Evolutionary conservation across 2,329 filamentous ascomycete species (phyloP), one percentile per base, ranked within the genome.

Genomic region (Cyphellophora europaea): DNA sequence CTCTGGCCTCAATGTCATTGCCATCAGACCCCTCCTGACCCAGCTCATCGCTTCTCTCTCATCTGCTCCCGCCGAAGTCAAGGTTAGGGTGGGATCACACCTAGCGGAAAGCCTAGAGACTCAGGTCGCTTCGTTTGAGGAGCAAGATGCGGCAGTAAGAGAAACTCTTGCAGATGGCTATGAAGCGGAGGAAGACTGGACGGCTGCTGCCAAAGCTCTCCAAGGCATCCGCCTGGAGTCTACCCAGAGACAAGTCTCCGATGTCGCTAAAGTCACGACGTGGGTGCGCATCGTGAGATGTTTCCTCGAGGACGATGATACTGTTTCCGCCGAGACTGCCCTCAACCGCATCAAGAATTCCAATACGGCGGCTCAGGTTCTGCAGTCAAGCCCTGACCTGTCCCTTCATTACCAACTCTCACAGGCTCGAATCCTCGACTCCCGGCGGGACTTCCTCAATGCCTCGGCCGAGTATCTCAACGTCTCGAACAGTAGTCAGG

Each of bases 311-410:
- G 85, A 88, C 31, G 89, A 94, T 56, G 88, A 96, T 62, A 82
- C 85, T 6, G 86, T 81, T 1, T 72, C 74, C 21, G 91, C 91
- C 27, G 86, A 93, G 56, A 75, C 73, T 27, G 93, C 88, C 56
- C 72, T 98, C 51, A 95, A 95, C 69, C 88, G 89, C 59, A 82
- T 93, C 59, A 96, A 95, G 64, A 89, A 91, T 54, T 71, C 95
- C 47, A 86, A 94, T 56, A 77, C 43, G 3, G 47, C 52, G 2
- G 58, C 84, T 64, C 79, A 74, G 44, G 77, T 94, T 19, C 29
- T 51, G 13, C 40, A 45, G 30, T 63, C 72, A 18, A 78, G 94
- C 56, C 73, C 78, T 25, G 74, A 82, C 41, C 69, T 89, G 30
- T 77, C 77, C 49, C 68, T 96, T 33, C 80, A 89, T 60, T 98